These are phyloP conservation scores for Barnettozyma californica DNA, from an alignment of 805 yeast genomes.

Conservation along the genomic window DNA sequence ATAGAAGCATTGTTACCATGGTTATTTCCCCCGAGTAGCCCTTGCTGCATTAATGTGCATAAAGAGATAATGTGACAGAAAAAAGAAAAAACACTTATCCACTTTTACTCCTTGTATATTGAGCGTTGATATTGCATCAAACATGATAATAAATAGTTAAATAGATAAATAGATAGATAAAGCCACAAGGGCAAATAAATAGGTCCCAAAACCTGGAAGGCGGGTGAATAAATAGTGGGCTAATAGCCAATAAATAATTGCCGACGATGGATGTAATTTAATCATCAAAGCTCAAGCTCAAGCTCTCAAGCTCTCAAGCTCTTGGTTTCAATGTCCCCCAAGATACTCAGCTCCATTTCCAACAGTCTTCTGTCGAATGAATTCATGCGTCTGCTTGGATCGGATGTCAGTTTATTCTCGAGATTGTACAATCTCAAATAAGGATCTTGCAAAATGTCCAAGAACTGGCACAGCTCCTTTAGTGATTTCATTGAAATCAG, in stretches of 20 bases:
- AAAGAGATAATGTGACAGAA: too few species aligned
- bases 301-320: not conserved
- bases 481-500: constrained; percentile 10
- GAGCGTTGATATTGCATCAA: not conserved
- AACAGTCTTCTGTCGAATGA: constrained; percentile 12
- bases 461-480: constrained; percentile 7
- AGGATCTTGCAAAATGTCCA: constrained; percentile 12
- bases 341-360: constrained; percentile 19
- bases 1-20: too few species aligned
- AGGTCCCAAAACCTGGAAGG: not conserved
- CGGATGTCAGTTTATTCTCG: not conserved
- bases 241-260: not conserved
- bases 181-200: not conserved
- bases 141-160: not conserved
- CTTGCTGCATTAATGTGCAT: not conserved
- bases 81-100: not conserved
- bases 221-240: not conserved
- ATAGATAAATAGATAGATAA: too few species aligned
- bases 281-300: too few species aligned
- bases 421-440: constrained; percentile 7
- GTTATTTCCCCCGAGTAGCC: too few species aligned
- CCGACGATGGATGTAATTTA: not conserved
- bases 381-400: not conserved
- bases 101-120: too few species aligned
- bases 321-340: constrained; percentile 17